These are phyloP conservation scores for Patellaria atrata DNA, from an alignment of 495 filamentous ascomycete species.

Conservation along the genomic window DNA sequence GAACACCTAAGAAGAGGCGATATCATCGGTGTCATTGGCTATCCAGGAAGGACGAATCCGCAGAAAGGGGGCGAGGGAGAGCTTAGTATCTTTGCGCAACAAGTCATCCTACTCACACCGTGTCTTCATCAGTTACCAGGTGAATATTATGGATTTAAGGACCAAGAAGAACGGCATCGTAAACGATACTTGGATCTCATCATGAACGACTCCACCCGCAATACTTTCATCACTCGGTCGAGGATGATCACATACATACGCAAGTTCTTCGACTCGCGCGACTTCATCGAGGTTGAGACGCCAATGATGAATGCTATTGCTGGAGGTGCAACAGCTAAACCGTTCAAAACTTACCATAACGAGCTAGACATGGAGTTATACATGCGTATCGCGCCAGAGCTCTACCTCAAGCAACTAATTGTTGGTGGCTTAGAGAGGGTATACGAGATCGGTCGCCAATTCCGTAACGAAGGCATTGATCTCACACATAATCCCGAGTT, in stretches of 20 bases:
- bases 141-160: constrained; percentile 86
- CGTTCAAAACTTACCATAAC: constrained; percentile 90
- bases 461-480: constrained; percentile 93
- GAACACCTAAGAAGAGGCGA: constrained; percentile 82
- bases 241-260: constrained; percentile 80
- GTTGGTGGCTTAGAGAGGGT: constrained; percentile 87
- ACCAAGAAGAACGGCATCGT: constrained; percentile 81
- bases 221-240: constrained; percentile 67
- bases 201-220: constrained; percentile 74
- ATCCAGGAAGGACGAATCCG: constrained; percentile 75
- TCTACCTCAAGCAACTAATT: constrained; percentile 92
- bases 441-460: constrained; percentile 83
- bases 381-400: constrained; percentile 86
- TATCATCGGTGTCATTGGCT: constrained; percentile 82
- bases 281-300: constrained; percentile 92
- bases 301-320: constrained; percentile 96
- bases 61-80: constrained; percentile 76
- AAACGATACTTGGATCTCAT: constrained; percentile 90
- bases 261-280: constrained; percentile 66
- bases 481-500: constrained; percentile 98
- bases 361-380: constrained; percentile 81
- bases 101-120: constrained; percentile 72
- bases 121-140: constrained; percentile 88
- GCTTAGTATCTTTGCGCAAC: constrained; percentile 81
- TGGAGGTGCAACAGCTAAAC: constrained; percentile 90